Base-by-base conservation (phyloP, 495 filamentous ascomycete genomes). In the Viridothelium virens region DNA sequence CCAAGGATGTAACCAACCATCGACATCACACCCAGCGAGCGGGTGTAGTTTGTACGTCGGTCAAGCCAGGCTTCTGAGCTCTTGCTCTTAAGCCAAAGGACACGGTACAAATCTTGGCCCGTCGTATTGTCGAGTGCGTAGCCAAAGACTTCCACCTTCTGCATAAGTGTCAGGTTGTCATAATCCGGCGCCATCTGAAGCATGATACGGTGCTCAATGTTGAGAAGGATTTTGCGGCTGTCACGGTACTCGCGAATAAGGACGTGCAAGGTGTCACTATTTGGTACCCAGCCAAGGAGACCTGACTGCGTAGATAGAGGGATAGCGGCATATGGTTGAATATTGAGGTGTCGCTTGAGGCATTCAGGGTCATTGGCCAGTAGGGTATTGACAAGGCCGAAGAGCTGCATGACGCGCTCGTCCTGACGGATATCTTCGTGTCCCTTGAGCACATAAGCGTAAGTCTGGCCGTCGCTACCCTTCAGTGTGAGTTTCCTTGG, bases 121-220 rank as follows among this genome's bases (percentile, higher is more conserved):
- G 94, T 99, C 0, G 94, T 99, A 70, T 99, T 99, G 80, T 99
- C 94, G 68, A 99, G 85, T 10, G 94, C 94, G 74, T 99, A 99
- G 37, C 93, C 92, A 70, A 99, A 99, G 9, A 99, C 94, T 74
- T 99, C 94, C 2, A 97, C 95, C 78, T 99, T 99, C 75, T 99
- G 95, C 95, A 99, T 99, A 37, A 99, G 84, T 0, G 94, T 96
- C 14, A 99, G 85, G 69, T 95, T 96, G 69, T 99, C 94, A 73
- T 97, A 97, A 75, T 99, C 94, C 2, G 94, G 95, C 12, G 94
- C 94, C 94, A 99, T 99, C 74, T 99, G 94, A 41, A 99, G 81
- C 94, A 99, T 99, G 72, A 99, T 97, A 34, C 94, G 89, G 72
- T 99, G 94, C 77, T 99, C 94, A 68, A 99, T 99, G 70, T 99